Evolutionary conservation across 163 green algal genomes (phyloP).

Genomic region (Chloromonas sp.): DNA sequence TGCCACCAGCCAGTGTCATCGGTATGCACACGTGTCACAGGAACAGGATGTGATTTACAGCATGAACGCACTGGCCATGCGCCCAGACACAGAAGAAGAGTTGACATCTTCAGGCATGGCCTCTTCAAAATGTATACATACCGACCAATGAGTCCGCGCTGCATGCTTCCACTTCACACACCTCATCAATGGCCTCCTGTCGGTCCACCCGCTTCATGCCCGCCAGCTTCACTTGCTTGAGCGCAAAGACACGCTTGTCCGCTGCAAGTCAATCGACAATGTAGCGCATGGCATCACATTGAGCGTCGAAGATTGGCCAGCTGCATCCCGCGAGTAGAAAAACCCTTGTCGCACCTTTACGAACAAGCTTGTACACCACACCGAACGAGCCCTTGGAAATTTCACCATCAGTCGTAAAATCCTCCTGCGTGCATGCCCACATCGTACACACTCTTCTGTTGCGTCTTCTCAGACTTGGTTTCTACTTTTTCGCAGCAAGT

Average conservation of each 20-base stretch:
- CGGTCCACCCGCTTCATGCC: slow-evolving; percentile 52
- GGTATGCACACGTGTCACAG: too few relatives aligned
- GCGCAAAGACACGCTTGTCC: slow-evolving; percentile 51
- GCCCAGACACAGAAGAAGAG: too few relatives aligned
- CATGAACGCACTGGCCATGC: too few relatives aligned
- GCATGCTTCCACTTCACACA: slow-evolving; percentile 15
- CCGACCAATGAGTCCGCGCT: not conserved
- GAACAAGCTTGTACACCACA: slow-evolving; percentile 47
- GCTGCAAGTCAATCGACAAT: slow-evolving; percentile 17
- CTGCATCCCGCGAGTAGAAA: not conserved
- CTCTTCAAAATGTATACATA: not conserved
- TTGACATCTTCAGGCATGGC: too few relatives aligned
- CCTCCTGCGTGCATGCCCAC: slow-evolving; percentile 10
- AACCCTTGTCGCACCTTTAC: slow-evolving; percentile 13
- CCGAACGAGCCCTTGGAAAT: slow-evolving; percentile 63
- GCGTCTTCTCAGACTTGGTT: too few relatives aligned
- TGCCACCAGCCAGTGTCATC: too few relatives aligned
- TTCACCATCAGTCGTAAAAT: slow-evolving; percentile 31
- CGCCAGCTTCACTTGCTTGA: slow-evolving; percentile 63
- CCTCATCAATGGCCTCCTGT: slow-evolving; percentile 59
- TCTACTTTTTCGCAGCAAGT: too few relatives aligned
- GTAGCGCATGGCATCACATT: not conserved
- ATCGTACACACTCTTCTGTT: too few relatives aligned
- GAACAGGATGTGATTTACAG: too few relatives aligned
- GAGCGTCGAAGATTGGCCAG: not conserved